phyloP scores from a whole-genome alignment of 768 basidiomycete genomes.

The Russula olivacea region DNA sequence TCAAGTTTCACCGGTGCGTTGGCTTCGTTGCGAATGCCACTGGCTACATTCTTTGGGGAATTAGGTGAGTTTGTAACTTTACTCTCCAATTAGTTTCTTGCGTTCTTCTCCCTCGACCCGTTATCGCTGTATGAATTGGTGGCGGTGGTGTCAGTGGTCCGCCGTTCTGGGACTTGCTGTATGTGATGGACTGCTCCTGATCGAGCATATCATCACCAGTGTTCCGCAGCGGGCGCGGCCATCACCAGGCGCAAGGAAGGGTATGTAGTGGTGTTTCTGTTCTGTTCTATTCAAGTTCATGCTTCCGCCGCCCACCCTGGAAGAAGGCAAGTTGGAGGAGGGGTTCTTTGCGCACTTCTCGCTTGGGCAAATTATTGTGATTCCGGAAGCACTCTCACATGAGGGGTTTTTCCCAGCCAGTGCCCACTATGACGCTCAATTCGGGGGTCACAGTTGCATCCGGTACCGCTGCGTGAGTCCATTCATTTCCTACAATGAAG shows the following conservation, averaged over 20 bases:
- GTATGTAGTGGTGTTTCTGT: not conserved
- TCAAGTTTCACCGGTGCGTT: not conserved
- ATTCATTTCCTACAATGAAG: too few species aligned
- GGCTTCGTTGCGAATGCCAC: not conserved
- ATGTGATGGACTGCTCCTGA: not conserved
- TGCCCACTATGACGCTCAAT: not conserved
- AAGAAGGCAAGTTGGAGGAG: constrained; percentile 1
- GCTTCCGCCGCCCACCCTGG: not conserved
- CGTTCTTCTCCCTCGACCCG: not conserved
- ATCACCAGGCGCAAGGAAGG: not conserved
- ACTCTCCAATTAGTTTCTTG: not conserved
- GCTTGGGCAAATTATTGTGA: not conserved
- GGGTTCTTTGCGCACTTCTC: constrained; percentile 11
- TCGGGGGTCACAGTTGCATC: not conserved
- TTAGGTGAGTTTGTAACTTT: constrained; percentile 6
- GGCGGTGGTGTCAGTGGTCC: not conserved
- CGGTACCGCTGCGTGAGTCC: not conserved
- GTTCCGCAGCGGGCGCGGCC: not conserved
- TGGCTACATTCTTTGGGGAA: not conserved
- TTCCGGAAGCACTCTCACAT: not conserved
- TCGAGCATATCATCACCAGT: constrained; percentile 3
- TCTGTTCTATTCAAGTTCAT: not conserved
- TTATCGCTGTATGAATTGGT: not conserved
- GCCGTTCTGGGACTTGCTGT: not conserved
- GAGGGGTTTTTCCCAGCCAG: not conserved